Conservation (phyloP, 495 filamentous ascomycete genomes). For the Aspergillus saccharolyticus region DNA sequence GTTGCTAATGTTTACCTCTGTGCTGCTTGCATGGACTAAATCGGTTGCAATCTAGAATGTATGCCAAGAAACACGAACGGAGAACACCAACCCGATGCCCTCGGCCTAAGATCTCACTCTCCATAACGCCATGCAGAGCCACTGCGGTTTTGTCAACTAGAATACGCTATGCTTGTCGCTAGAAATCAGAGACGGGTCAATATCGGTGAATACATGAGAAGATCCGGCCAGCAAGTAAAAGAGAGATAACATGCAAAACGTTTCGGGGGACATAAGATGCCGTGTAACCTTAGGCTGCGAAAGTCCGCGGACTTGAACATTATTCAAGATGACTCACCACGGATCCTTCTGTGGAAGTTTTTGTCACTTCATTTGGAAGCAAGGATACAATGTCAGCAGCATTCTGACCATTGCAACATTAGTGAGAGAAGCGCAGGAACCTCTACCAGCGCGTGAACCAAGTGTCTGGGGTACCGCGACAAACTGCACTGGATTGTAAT, state of each 20-base stretch:
- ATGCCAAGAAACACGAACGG: constrained; percentile 1
- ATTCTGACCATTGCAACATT: neutral
- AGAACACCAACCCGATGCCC: constrained; percentile 4
- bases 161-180: constrained; percentile 19
- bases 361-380: too few relatives aligned
- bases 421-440: neutral
- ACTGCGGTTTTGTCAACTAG: constrained; percentile 6
- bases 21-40: neutral
- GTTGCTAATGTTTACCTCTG: neutral
- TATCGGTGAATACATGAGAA: constrained; percentile 9
- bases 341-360: neutral
- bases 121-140: constrained; percentile 15
- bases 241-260: neutral
- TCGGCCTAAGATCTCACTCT: constrained; percentile 3
- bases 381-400: neutral
- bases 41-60: neutral
- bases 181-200: constrained; percentile 2
- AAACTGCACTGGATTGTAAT: neutral
- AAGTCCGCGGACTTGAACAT: neutral
- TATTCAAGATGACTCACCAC: neutral
- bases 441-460: neutral
- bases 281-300: neutral
- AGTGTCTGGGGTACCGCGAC: neutral
- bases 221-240: constrained; percentile 3
- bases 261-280: neutral